Evolutionary conservation across 805 yeast genomes (phyloP), one percentile per base, ranked within the genome.

Genomic region (Candida gorgasii): DNA sequence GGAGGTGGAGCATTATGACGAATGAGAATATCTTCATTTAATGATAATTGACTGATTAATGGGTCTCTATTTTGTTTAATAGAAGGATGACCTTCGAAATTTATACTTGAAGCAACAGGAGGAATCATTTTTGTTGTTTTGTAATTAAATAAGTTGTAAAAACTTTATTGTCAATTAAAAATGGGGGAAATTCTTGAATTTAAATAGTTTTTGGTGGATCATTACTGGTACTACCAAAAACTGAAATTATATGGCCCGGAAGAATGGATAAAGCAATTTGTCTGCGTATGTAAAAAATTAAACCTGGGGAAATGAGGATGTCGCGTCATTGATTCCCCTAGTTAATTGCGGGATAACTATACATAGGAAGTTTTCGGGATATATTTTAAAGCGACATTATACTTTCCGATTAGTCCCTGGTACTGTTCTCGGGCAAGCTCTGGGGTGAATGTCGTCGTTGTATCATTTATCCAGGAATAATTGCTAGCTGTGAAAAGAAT

Each of bases 1-100:
- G 98, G 95, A 22, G 90, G 86, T 30, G 97, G 85, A 39, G 98
- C 89, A 65, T 93, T 92, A 75, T 92, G 95, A 62, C 89, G 86
- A 52, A 86, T 80, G 17, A 70, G 61, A 14, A 84, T 84, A 33
- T 82, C 90, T 32, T 75, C 75, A 52, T 76, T 74, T 47, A 86
- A 73, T 11, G 65, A 57, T 48, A 71, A 65, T 49, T 69, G 64
- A 45, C 65, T 51, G 31, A 71, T 71, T 47, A 71, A 52, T 18
- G 75, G 75, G 50, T 70, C 75, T 53, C 64, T 61, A 24, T 53
- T 59, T 39, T 66, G 54, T 52, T 61, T 67, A 45, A 70, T 68
- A 33, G 67, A 56, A 45, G 75, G 69, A 40, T 69, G 67, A 39
- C 61, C 60, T 33, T 60, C 59, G 49, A 70, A 70, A 53, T 70